Evolutionary conservation across 169 alveolate species (phyloP), one percentile per base, ranked within the genome.

Genomic region (Toxoplasma gondii): DNA sequence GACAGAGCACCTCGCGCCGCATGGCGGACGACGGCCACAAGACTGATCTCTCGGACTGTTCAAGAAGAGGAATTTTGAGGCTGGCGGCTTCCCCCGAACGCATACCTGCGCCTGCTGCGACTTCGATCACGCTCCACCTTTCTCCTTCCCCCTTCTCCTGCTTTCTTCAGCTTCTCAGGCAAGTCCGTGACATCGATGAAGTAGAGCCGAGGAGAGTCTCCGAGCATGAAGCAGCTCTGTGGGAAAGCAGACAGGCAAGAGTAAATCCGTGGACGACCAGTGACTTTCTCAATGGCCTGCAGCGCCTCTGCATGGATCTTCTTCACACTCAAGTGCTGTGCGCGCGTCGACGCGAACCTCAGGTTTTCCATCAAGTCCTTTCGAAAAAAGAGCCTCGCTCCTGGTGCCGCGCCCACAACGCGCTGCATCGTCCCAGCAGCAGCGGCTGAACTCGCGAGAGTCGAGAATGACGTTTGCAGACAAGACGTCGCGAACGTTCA

Each of bases 151-250:
- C 41, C 27, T 36, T 41, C 67, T 24, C 12, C 64, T 82, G 90
- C 90, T 82, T 45, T 34, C 38, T 19, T 82, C 43, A 90, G 88
- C 17, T 49, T 27, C 27, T 24, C 39, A 4, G 87, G 67, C 93
- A 90, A 31, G 74, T 90, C 93, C 49, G 49, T 39, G 31, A 90
- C 39, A 74, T 90, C 93, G 34, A 90, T 38, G 70, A 24, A 90
- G 36, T 90, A 90, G n/a, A 90, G 70, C 10, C 93, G 58, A 7
- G 53, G 83, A 41, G 88, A 39, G 38, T 90, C 93, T 7, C 93
- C 93, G 70, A 90, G 45, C 58, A 90, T n/a, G 88, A 90, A 90
- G 88, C 93, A 90, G 88, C 93, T 90, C 93, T 90, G 88, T 31
- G 44, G n/a, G 22, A 5, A 29, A 64, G 64, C 67, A 83, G 49